Conservation (phyloP, 1,284 basidiomycete genomes). For the Trametes polyzona region DNA sequence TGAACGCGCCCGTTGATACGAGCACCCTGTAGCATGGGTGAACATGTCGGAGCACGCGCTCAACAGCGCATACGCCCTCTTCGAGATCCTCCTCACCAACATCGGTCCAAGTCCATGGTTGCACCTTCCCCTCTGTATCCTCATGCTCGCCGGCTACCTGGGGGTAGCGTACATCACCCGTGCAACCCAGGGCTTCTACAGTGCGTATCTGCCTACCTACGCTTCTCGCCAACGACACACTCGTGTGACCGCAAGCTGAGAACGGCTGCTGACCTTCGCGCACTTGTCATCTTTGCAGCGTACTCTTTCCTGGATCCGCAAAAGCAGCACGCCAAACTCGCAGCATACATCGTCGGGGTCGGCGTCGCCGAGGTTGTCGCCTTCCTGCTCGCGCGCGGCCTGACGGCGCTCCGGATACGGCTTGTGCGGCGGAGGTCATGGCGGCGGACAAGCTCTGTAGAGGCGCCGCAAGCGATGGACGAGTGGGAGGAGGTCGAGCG, state of each 20-base stretch:
- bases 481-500: constrained; percentile 30
- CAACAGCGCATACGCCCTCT: constrained; percentile 59
- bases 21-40: constrained; percentile 48
- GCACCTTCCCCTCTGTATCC: constrained; percentile 48
- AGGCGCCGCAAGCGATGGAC: constrained; percentile 17
- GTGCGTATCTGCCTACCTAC: constrained; percentile 51
- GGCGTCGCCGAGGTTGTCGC: constrained; percentile 28
- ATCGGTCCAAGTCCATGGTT: constrained; percentile 55
- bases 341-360: constrained; percentile 46
- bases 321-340: constrained; percentile 40
- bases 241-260: not conserved
- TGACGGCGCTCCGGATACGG: constrained; percentile 21
- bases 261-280: not conserved
- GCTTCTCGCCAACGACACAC: not conserved
- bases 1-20: not conserved
- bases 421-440: constrained; percentile 9
- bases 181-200: constrained; percentile 62
- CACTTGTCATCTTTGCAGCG: constrained; percentile 30
- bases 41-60: constrained; percentile 67
- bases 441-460: not conserved
- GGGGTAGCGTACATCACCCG: constrained; percentile 69
- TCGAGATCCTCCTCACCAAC: constrained; percentile 63
- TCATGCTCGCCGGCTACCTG: constrained; percentile 60
- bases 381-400: constrained; percentile 29
- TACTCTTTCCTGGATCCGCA: constrained; percentile 52